phyloP scores from a whole-genome alignment of 2,329 filamentous ascomycete species.

The Mollisia scopiformis region DNA sequence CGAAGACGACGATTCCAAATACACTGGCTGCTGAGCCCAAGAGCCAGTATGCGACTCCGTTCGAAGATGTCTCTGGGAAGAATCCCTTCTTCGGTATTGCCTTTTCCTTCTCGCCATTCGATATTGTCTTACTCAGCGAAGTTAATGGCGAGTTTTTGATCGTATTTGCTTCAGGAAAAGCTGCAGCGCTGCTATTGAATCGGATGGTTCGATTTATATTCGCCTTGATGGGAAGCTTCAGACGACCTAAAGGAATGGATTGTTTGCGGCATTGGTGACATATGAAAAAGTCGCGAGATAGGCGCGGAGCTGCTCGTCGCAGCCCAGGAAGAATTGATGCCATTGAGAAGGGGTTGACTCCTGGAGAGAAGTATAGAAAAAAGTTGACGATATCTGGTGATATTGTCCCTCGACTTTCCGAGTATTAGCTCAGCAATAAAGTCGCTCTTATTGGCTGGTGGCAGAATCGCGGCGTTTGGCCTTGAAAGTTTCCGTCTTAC shows the following conservation, averaged over 20 bases:
- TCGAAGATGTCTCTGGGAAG: constrained; percentile 63
- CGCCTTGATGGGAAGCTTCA: constrained; percentile 27
- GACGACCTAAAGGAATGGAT: constrained; percentile 10
- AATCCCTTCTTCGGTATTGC: constrained; percentile 22
- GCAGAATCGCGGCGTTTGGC: constrained; percentile 12
- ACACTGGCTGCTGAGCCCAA: constrained; percentile 89
- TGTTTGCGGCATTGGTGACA: constrained; percentile 35
- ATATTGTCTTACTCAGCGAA: constrained; percentile 30
- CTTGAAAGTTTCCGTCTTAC: background rate
- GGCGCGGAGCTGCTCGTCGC: constrained; percentile 30
- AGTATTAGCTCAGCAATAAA: background rate
- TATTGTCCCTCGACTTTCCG: no score
- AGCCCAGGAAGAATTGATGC: constrained; percentile 35
- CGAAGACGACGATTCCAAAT: constrained; percentile 96
- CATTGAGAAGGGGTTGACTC: constrained; percentile 27
- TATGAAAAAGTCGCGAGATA: constrained; percentile 35
- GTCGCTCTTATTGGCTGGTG: constrained; percentile 11
- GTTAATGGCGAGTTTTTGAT: constrained; percentile 26
- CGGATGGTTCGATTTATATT: constrained; percentile 28
- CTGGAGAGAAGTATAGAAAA: constrained; percentile 6
- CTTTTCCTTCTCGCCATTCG: constrained; percentile 5
- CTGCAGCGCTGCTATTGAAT: constrained; percentile 34
- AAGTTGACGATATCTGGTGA: constrained; percentile 15
- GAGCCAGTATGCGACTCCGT: constrained; percentile 87
- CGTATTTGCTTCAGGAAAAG: constrained; percentile 13